These are phyloP conservation scores for Gossypium sturtianum DNA, from an alignment of 345 rosid genomes.

Conservation along the genomic window DNA sequence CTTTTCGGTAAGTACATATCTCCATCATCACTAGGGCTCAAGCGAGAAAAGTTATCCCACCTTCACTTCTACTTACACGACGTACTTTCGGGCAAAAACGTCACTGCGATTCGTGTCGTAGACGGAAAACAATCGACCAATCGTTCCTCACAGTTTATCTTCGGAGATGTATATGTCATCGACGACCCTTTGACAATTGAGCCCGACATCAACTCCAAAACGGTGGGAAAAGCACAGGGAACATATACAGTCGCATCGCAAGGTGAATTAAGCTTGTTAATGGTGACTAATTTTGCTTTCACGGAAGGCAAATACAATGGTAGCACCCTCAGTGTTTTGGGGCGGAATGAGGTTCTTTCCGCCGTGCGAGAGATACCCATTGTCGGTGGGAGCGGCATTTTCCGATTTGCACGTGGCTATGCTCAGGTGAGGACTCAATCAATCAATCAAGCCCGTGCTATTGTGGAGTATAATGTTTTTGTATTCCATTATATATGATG, in stretches of 20 bases:
- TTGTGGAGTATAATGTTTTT: slow-evolving; percentile 4
- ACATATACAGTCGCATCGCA: background rate
- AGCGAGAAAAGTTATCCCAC: slow-evolving; percentile 6
- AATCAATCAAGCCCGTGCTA: background rate
- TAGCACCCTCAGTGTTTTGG: background rate
- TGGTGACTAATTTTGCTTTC: background rate
- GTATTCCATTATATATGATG: background rate
- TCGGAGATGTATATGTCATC: background rate
- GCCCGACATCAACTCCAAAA: background rate
- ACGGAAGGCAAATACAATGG: background rate
- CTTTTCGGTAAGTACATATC: background rate
- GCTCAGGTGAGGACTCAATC: background rate
- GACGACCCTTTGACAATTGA: slow-evolving; percentile 6
- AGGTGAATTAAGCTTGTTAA: background rate
- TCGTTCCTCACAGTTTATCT: background rate
- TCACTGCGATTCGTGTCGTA: background rate
- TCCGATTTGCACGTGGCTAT: slow-evolving; percentile 1
- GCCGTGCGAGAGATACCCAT: background rate
- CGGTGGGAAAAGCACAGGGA: slow-evolving; percentile 9
- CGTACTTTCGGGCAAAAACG: background rate
- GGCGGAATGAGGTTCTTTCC: background rate
- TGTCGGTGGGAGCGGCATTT: background rate
- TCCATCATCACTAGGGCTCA: background rate
- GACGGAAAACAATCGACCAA: background rate
- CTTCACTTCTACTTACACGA: slow-evolving; percentile 9